These are phyloP conservation scores for Halteria grandinella DNA, from an alignment of 73 alveolate species.

Conservation along the genomic window DNA sequence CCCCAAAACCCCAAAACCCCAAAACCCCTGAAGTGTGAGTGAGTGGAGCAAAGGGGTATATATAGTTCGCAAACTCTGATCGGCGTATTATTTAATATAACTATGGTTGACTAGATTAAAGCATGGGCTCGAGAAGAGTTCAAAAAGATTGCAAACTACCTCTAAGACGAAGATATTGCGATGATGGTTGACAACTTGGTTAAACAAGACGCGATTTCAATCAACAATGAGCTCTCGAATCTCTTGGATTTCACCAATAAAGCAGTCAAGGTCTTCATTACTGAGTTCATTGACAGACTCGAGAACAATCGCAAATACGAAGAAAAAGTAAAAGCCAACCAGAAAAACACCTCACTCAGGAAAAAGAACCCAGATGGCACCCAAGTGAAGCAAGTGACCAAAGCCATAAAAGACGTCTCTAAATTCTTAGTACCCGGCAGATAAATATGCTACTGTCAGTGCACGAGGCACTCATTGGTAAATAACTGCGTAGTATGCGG, in stretches of 20 bases:
- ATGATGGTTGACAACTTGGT: conserved; percentile 10
- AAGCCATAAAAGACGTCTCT: conserved; percentile 15
- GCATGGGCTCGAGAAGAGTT: conserved; percentile 41
- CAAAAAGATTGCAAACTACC: background rate
- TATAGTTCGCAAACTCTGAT: too few relatives aligned
- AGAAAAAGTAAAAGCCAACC: conserved; percentile 23
- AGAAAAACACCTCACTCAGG: conserved; percentile 22
- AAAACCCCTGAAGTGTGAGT: too few relatives aligned
- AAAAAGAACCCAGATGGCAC: conserved; percentile 9
- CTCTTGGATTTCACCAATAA: conserved; percentile 19
- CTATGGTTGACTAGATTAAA: conserved; percentile 47
- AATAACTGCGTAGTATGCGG: conserved; percentile 93
- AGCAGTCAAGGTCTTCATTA: conserved; percentile 46
- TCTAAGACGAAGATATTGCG: conserved; percentile 34
- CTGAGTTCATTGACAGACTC: conserved; percentile 40
- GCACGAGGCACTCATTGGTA: conserved; percentile 81
- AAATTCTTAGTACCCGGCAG: conserved; percentile 65
- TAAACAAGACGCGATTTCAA: background rate
- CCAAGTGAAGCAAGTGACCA: conserved; percentile 11
- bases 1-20: too few relatives aligned
- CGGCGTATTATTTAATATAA: too few relatives aligned
- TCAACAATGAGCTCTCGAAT: conserved; percentile 29
- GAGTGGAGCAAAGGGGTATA: too few relatives aligned
- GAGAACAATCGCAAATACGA: conserved; percentile 22
- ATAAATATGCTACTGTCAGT: conserved; percentile 87